Conservation (phyloP, 441 rosid species). For the Brassica balearica region DNA sequence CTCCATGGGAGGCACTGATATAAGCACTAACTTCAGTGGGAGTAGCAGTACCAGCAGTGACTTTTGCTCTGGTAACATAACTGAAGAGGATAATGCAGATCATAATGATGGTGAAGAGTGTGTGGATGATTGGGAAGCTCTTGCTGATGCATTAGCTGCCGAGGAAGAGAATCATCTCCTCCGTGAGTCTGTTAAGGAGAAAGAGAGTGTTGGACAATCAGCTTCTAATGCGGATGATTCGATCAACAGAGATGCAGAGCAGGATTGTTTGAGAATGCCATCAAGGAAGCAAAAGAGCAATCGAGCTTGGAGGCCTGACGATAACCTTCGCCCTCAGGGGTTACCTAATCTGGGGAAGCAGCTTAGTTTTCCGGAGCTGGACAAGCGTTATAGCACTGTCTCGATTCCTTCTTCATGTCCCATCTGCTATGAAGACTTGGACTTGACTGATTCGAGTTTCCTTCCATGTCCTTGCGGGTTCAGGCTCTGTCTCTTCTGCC, state of each 20-base stretch:
- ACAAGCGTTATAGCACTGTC: conserved; percentile 40
- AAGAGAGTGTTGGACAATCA: conserved; percentile 20
- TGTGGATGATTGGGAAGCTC: conserved; percentile 64
- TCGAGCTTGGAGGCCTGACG: conserved; percentile 58
- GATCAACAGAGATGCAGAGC: background rate
- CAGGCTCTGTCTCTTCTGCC: conserved; percentile 63
- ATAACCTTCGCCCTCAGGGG: conserved; percentile 52
- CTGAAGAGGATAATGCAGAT: conserved; percentile 44
- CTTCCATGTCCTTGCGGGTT: conserved; percentile 62
- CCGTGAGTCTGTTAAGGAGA: conserved; percentile 12
- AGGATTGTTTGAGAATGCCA: too few relatives aligned
- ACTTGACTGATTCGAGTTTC: conserved; percentile 58
- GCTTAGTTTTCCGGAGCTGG: conserved; percentile 42
- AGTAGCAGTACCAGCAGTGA: conserved; percentile 49
- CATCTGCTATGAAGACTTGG: conserved; percentile 61
- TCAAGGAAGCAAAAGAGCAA: conserved; percentile 30
- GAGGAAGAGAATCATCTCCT: conserved; percentile 33
- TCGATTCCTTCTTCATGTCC: conserved; percentile 54
- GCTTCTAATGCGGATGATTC: conserved; percentile 17
- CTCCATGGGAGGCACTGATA: conserved; percentile 19
- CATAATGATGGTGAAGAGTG: conserved; percentile 49
- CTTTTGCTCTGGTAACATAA: conserved; percentile 50
- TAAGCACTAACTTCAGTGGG: conserved; percentile 35
- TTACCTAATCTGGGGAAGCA: conserved; percentile 52
- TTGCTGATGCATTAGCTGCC: conserved; percentile 62